Percentiles rank a stretch among this genome's conserved stretches.
Evolutionary conservation across 2,329 filamentous ascomycete genomes (phyloP).

Genomic region (Xylaria sp.): DNA sequence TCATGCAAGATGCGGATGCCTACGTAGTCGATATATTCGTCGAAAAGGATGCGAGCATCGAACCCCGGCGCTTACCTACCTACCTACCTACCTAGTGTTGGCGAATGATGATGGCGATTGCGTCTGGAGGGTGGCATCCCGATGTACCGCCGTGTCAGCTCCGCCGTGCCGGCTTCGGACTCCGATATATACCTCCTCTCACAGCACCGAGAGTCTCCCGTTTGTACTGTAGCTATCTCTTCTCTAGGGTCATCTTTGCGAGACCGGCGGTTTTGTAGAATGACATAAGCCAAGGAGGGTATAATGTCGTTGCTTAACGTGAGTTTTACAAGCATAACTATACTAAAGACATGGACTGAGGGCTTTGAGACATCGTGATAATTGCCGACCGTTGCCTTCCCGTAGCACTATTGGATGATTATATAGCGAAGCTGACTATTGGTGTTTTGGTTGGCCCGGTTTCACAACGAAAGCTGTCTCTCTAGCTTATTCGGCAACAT

Average conservation of each 20-base stretch:
- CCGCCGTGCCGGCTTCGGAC: not conserved
- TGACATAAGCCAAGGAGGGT: not conserved
- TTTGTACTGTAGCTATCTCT: not conserved
- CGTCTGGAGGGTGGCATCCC: not conserved
- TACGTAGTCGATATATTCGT: not conserved
- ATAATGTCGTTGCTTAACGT: not conserved
- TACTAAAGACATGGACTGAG: too few species aligned
- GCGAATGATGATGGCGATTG: not conserved
- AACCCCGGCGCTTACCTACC: not conserved
- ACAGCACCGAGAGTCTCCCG: not conserved
- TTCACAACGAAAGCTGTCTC: too few species aligned
- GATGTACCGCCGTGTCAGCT: not conserved
- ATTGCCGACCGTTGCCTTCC: too few species aligned
- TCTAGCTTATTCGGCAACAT: too few species aligned
- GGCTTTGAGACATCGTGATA: too few species aligned
- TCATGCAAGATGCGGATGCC: not conserved
- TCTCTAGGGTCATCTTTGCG: not conserved
- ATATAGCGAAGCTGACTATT: too few species aligned
- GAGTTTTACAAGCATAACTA: too few species aligned
- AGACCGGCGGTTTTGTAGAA: not conserved
- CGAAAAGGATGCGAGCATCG: not conserved
- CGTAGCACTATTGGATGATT: too few species aligned
- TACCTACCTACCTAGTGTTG: not conserved
- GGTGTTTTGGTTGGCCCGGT: too few species aligned
- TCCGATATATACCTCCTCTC: not conserved